Percentiles rank a stretch among this genome's conserved stretches.
Conservation (phyloP, 306 rosid genomes). For the Vachellia collinsii region DNA sequence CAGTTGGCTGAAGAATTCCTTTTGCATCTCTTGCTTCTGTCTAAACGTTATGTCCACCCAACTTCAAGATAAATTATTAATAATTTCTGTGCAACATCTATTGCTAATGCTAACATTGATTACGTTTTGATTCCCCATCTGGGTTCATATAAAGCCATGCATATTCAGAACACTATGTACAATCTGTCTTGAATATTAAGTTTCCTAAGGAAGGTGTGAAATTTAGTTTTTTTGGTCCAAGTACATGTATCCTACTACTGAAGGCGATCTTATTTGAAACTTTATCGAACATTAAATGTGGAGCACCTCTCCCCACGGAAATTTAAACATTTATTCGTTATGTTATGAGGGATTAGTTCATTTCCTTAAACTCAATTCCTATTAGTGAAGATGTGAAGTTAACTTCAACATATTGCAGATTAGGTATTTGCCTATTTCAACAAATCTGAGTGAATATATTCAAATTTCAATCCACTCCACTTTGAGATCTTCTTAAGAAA, state of each 20-base stretch:
- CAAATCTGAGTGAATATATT: neutral
- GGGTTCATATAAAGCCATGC: constrained; percentile 4
- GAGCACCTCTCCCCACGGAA: too few relatives aligned
- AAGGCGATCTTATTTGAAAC: too few relatives aligned
- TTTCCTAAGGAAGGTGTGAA: neutral
- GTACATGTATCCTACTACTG: too few relatives aligned
- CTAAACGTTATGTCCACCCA: constrained; percentile 24
- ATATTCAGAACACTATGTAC: constrained; percentile 2
- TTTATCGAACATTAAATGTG: too few relatives aligned
- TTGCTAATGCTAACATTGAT: constrained; percentile 38
- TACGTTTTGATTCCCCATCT: constrained; percentile 32
- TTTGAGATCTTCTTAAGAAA: neutral
- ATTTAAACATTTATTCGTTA: too few relatives aligned
- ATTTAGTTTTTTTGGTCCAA: too few relatives aligned
- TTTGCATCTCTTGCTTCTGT: constrained; percentile 32
- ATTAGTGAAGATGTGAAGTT: too few relatives aligned
- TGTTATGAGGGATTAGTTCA: too few relatives aligned
- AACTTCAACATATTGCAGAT: too few relatives aligned
- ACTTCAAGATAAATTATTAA: constrained; percentile 14
- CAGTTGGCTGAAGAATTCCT: constrained; percentile 33
- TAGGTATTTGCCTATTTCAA: neutral
- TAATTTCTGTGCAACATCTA: constrained; percentile 31
- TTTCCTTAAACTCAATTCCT: too few relatives aligned
- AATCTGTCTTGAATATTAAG: constrained; percentile 16
- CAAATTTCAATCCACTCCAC: neutral